Conservation (phyloP, 139 green algal species). For the Coelastrella sp. region DNA sequence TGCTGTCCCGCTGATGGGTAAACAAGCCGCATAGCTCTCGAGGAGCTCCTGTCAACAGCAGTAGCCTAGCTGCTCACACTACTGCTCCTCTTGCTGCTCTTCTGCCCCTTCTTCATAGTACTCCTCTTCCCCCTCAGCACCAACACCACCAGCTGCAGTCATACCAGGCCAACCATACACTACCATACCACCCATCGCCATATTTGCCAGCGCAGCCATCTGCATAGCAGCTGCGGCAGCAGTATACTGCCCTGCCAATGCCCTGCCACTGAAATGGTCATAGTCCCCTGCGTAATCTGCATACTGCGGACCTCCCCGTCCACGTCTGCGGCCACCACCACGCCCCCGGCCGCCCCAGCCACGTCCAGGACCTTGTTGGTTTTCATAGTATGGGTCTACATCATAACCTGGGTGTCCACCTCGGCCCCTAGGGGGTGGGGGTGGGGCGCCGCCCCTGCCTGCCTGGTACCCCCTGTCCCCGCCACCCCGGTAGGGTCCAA, state of each 20-base stretch:
- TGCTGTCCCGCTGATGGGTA: no score
- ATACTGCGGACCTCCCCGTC: not conserved
- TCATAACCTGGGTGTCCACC: not conserved
- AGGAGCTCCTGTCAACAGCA: not conserved
- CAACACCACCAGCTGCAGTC: not conserved
- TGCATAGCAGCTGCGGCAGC: not conserved
- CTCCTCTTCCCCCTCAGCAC: slow-evolving; percentile 22
- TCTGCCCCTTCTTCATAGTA: slow-evolving; percentile 27
- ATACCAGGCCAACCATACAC: slow-evolving; percentile 44
- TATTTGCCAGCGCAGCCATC: slow-evolving; percentile 17
- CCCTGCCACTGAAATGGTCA: slow-evolving; percentile 30
- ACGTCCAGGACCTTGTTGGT: not conserved
- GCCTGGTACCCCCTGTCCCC: slow-evolving; percentile 5
- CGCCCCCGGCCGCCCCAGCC: not conserved
- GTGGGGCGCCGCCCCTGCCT: not conserved
- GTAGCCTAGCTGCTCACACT: not conserved
- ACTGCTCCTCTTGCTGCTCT: slow-evolving; percentile 1
- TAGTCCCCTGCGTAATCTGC: slow-evolving; percentile 37
- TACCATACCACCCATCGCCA: slow-evolving; percentile 36
- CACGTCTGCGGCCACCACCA: not conserved
- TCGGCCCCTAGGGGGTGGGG: not conserved
- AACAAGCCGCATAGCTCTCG: no score
- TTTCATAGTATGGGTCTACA: not conserved
- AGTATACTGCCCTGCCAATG: not conserved
- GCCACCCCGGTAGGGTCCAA: not conserved